Base-by-base conservation (phyloP, 768 basidiomycete genomes). In the Lactarius vividus region DNA sequence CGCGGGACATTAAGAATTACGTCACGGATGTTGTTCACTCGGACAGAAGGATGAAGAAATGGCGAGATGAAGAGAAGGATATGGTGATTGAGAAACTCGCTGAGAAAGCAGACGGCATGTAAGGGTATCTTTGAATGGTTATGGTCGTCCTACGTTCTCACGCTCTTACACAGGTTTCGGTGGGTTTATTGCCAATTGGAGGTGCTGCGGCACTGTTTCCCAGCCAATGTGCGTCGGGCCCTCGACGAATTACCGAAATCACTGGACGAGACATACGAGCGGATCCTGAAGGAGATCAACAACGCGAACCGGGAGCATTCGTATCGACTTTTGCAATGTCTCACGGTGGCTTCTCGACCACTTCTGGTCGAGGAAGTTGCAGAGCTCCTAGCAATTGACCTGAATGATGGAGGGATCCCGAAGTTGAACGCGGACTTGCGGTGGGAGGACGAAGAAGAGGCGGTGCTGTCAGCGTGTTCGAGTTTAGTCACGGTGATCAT, bases 221-320 rank as follows among this genome's bases (percentile, higher is more conserved):
- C 56, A 1, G 6, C 42, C 2, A 44, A 40, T 28, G 7, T 62
- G 39, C 53, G 29, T 28, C 28, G 4, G 3, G 6, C 23, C 3
- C 61, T 62, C 11, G 20, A 40, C 0, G 39, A 62, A 42, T 62
- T 62, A 13, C 61, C 61, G 0, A 28, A 40, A 29, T 54, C 52
- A 9, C 28, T 62, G 53, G 61, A 62, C 8, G 61, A 42, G 11
- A 62, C 61, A 0, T 62, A 62, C 23, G 15, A 40, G 13, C 61
- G 53, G 2, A 42, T 62, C 35, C 39, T 62, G 29, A 28, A 29
- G 28, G 37, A 55, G 54, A 62, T 62, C 5, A 10, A 35, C 13
- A 42, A 54, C 1, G 52, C 53, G n/a, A 62, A 62, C 13, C 18
- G 39, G 49, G 20, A 26, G 5, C 46, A 49, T 10, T 11, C 46